Percentiles rank a stretch among this genome's conserved stretches.
Conservation (phyloP, 768 basidiomycete genomes). For the Pisolithus orientalis region DNA sequence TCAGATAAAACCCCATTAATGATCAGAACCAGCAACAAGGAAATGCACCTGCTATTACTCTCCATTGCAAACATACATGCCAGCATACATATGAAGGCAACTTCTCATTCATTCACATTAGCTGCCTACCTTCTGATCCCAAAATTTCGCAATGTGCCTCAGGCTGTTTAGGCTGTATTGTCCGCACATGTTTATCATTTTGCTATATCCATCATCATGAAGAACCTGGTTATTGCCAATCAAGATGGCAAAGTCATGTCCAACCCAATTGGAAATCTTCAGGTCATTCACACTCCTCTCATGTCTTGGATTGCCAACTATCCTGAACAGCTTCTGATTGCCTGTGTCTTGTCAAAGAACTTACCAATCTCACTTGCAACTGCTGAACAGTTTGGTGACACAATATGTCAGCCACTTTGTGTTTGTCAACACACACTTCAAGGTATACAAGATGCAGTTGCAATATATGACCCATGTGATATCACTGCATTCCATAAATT, state of each 20-base stretch:
- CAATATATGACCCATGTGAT: too few relatives aligned
- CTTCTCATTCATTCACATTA: conserved; percentile 17
- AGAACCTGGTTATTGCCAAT: conserved; percentile 25
- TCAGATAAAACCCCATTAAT: conserved; percentile 10
- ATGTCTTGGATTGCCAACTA: conserved; percentile 13
- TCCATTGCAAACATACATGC: conserved; percentile 27
- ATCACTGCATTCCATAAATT: too few relatives aligned
- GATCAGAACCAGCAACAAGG: conserved; percentile 22
- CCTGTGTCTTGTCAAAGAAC: conserved; percentile 4
- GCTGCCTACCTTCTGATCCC: conserved; percentile 20
- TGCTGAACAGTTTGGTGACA: conserved; percentile 10
- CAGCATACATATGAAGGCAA: conserved; percentile 25
- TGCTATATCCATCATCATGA: conserved; percentile 24
- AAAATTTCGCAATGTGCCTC: conserved; percentile 15
- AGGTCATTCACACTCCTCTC: conserved; percentile 8
- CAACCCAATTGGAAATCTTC: conserved; percentile 11
- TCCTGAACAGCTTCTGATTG: conserved; percentile 13
- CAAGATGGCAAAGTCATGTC: conserved; percentile 21
- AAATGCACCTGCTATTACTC: conserved; percentile 27
- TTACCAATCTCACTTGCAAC: conserved; percentile 11
- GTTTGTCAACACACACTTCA: too few relatives aligned
- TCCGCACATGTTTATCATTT: conserved; percentile 21
- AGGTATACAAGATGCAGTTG: too few relatives aligned
- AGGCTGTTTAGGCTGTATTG: conserved; percentile 20
- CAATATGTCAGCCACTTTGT: too few relatives aligned